Conservation (phyloP, 495 filamentous ascomycete genomes). For the Podospora bellae-mahoneyi region DNA sequence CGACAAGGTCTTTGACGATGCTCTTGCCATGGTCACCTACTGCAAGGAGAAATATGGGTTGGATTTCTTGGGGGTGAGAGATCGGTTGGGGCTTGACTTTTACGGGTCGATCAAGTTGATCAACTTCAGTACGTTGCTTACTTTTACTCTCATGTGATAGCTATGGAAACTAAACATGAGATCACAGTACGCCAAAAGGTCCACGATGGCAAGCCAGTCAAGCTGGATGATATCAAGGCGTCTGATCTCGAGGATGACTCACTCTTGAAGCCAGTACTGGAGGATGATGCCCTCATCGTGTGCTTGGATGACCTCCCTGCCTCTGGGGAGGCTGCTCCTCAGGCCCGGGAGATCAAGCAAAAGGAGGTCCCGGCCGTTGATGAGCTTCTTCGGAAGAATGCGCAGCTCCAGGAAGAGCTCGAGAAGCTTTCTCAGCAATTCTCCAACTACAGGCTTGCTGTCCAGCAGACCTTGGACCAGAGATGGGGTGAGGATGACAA, state of each 20-base stretch:
- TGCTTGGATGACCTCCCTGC: conserved; percentile 71
- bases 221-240: conserved; percentile 53
- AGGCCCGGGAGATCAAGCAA: background rate
- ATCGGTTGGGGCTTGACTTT: conserved; percentile 71
- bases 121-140: conserved; percentile 60
- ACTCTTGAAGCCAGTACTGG: conserved; percentile 79
- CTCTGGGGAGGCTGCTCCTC: conserved; percentile 24
- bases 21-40: conserved; percentile 64
- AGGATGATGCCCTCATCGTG: conserved; percentile 84
- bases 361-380: conserved; percentile 31
- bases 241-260: conserved; percentile 66
- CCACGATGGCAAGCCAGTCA: conserved; percentile 44
- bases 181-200: conserved; percentile 41
- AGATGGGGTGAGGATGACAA: conserved; percentile 54
- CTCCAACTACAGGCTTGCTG: conserved; percentile 64
- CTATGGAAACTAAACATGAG: background rate
- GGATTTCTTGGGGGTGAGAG: conserved; percentile 65
- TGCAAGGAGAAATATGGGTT: conserved; percentile 69
- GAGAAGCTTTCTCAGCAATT: conserved; percentile 64
- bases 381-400: conserved; percentile 54
- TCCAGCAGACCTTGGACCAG: conserved; percentile 66
- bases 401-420: conserved; percentile 67
- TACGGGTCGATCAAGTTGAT: conserved; percentile 78
- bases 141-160: background rate
- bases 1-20: conserved; percentile 62